Conservation (phyloP, 768 basidiomycete genomes). For the Omphalotus guepiniiformis region DNA sequence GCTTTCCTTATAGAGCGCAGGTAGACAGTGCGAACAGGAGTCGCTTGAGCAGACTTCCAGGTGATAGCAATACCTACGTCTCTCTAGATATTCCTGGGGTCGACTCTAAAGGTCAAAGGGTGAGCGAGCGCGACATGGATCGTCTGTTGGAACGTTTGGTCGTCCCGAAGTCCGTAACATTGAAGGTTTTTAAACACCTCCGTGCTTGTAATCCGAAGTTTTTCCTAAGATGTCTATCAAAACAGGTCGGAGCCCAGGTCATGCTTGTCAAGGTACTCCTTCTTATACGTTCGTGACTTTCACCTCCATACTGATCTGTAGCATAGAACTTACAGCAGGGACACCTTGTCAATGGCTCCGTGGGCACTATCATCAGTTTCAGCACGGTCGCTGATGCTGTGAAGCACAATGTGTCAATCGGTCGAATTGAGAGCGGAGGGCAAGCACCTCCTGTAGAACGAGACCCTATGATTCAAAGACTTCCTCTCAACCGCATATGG, state of each 20-base stretch:
- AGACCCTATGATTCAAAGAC: slow-evolving; percentile 1
- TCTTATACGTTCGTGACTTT: neutral
- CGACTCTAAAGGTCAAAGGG: slow-evolving; percentile 37
- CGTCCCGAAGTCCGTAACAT: slow-evolving; percentile 38
- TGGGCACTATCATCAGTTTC: slow-evolving; percentile 53
- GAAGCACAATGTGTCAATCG: slow-evolving; percentile 31
- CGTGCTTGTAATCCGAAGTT: no score
- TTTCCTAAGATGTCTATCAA: neutral
- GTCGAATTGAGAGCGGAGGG: slow-evolving; percentile 24
- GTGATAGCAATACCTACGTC: slow-evolving; percentile 32
- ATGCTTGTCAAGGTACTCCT: slow-evolving; percentile 68
- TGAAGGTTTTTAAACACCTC: slow-evolving; percentile 38
- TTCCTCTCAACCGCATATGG: slow-evolving; percentile 33
- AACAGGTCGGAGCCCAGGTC: slow-evolving; percentile 76
- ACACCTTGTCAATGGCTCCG: slow-evolving; percentile 63
- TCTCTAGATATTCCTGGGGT: slow-evolving; percentile 43
- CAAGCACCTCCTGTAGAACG: slow-evolving; percentile 3
- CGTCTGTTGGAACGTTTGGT: slow-evolving; percentile 58
- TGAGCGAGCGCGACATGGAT: slow-evolving; percentile 32
- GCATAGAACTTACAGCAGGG: slow-evolving; percentile 68
- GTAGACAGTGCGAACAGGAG: slow-evolving; percentile 65
- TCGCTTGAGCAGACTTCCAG: slow-evolving; percentile 43
- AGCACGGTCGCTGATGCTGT: slow-evolving; percentile 38
- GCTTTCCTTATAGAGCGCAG: slow-evolving; percentile 66
- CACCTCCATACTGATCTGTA: neutral